Evolutionary conservation across 163 green algal genomes (phyloP), one percentile per base, ranked within the genome.

Genomic region (Prototheca cutis): DNA sequence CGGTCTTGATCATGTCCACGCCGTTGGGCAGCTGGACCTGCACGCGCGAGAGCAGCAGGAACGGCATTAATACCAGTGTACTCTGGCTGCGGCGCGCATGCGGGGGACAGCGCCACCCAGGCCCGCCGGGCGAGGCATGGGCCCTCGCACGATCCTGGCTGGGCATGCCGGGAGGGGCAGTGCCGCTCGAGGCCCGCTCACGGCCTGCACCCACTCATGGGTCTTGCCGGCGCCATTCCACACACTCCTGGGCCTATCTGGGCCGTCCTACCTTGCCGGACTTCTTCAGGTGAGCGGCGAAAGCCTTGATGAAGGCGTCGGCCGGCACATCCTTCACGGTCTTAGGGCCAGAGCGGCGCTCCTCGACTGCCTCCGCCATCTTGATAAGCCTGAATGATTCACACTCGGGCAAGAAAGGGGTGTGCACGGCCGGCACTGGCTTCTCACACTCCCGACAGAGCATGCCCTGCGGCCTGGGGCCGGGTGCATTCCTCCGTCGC

Each of bases 1-100:
- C 89, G n/a, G 93, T 99, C 86, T 99, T 99, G 30, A 96, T 86
- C 25, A 96, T 77, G 61, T 97, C 91, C 39, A 95, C 88, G 82
- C 88, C 95, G 52, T 77, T 75, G 40, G 90, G 90, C 49, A 96
- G 77, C 69, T 94, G 77, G 62, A 96, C 80, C 59, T 76, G 56
- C 59, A 69, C 27, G 6, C 6, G 6, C n/a, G 36, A 45, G 36
- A 15, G 36, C n/a, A n/a, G n/a, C n/a, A n/a, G n/a, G n/a, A n/a
- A n/a, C n/a, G n/a, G n/a, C n/a, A n/a, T n/a, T n/a, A n/a, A n/a
- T n/a, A n/a, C n/a, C n/a, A n/a, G n/a, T n/a, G n/a, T n/a, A n/a
- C n/a, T n/a, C n/a, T n/a, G n/a, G n/a, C n/a, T n/a, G n/a, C n/a
- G n/a, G n/a, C n/a, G n/a, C n/a, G n/a, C n/a, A n/a, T n/a, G n/a